phyloP scores from a whole-genome alignment of 306 rosid genomes.

The Pyrus communis region DNA sequence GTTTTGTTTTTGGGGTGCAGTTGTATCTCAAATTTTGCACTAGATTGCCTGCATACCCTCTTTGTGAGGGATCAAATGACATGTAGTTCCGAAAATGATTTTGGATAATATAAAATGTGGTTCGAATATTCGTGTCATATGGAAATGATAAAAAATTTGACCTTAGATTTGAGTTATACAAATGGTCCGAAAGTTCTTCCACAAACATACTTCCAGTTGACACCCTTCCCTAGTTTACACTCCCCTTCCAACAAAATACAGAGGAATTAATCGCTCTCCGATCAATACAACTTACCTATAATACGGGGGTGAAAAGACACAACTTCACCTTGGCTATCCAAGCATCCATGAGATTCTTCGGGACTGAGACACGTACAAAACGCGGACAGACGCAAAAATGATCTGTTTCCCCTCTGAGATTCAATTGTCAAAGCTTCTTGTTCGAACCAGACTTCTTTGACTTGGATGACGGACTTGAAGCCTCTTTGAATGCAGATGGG shows the following conservation, averaged over 20 bases:
- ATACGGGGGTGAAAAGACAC: not conserved
- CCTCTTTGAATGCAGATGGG: conserved; percentile 69
- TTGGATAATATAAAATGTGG: too few relatives aligned
- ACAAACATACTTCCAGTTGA: not conserved
- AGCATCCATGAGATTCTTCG: not conserved
- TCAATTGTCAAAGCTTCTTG: conserved; percentile 21
- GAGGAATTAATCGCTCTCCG: not conserved
- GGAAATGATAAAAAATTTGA: not conserved
- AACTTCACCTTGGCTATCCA: not conserved
- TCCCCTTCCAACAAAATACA: not conserved
- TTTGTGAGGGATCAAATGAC: too few relatives aligned
- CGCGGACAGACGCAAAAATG: not conserved
- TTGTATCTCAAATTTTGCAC: too few relatives aligned
- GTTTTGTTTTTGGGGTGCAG: too few relatives aligned
- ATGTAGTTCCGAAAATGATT: too few relatives aligned
- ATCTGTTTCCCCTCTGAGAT: not conserved
- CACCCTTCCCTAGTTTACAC: not conserved
- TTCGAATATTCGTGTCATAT: not conserved
- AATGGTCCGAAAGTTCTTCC: not conserved
- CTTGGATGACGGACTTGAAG: conserved; percentile 40
- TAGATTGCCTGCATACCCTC: too few relatives aligned
- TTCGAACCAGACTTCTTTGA: conserved; percentile 28
- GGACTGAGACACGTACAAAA: not conserved
- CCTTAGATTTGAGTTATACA: not conserved
- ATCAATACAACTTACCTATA: not conserved